Percentiles rank a stretch among this genome's conserved stretches.
Evolutionary conservation across 768 basidiomycete genomes (phyloP).

Genomic region (Amanita muscaria): DNA sequence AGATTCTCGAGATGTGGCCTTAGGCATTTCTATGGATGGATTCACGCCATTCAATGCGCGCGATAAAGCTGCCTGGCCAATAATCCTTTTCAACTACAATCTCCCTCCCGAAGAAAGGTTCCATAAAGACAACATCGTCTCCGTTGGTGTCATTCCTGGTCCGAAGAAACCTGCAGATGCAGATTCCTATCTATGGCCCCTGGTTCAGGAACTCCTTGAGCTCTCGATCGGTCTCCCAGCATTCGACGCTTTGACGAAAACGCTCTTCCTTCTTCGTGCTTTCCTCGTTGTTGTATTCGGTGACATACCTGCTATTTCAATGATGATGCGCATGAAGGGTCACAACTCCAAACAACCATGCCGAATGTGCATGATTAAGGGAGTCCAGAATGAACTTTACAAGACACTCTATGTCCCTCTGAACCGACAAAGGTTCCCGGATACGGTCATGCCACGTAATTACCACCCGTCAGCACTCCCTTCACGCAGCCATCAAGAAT

Average conservation of each 20-base stretch:
- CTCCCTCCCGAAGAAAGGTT: conserved; percentile 24
- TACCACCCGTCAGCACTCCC: conserved; percentile 18
- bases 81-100: too few species aligned
- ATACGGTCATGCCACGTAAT: neutral
- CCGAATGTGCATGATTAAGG: conserved; percentile 22
- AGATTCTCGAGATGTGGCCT: too few species aligned
- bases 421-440: conserved; percentile 7
- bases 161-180: too few species aligned
- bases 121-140: conserved; percentile 27
- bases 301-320: conserved; percentile 21
- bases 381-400: conserved; percentile 13
- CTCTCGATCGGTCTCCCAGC: conserved; percentile 30
- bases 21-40: neutral
- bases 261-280: conserved; percentile 19
- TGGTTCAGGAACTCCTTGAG: conserved; percentile 28
- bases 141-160: conserved; percentile 36
- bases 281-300: conserved; percentile 21
- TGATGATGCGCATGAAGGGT: conserved; percentile 25
- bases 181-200: conserved; percentile 35
- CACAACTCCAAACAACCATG: conserved; percentile 28
- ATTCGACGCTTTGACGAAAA: conserved; percentile 16
- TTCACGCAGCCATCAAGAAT: conserved; percentile 8
- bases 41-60: neutral
- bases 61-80: conserved; percentile 24
- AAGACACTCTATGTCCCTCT: conserved; percentile 18